Evolutionary conservation across 805 yeast genomes (phyloP).

Genomic region (Schwanniomyces sp.): DNA sequence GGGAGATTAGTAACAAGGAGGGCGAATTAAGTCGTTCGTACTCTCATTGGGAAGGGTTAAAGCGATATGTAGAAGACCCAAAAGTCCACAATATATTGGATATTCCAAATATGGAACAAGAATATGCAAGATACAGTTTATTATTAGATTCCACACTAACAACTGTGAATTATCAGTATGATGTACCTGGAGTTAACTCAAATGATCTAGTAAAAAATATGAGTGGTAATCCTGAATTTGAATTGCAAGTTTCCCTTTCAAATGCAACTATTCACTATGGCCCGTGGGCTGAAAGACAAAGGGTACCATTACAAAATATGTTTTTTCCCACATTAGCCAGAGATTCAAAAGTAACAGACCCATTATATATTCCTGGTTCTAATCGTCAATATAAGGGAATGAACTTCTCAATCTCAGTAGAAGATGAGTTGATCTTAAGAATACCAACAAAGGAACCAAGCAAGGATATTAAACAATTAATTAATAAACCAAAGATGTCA

Average conservation of each 20-base stretch:
- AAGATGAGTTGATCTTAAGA: conserved; percentile 67
- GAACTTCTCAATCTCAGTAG: conserved; percentile 52
- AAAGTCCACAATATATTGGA: conserved; percentile 15
- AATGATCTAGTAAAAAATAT: conserved; percentile 9
- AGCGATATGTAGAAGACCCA: conserved; percentile 51
- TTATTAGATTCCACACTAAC: conserved; percentile 61
- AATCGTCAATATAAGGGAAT: conserved; percentile 58
- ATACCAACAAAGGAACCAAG: conserved; percentile 84
- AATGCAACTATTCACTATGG: conserved; percentile 79
- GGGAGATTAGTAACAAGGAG: conserved; percentile 3
- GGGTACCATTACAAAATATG: conserved; percentile 60
- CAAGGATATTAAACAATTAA: conserved; percentile 51
- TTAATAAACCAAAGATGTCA: conserved; percentile 10
- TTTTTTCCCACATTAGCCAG: conserved; percentile 68
- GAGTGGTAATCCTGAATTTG: conserved; percentile 36
- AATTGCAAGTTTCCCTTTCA: conserved; percentile 57
- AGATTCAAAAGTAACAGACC: conserved; percentile 43
- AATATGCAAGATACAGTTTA: conserved; percentile 80
- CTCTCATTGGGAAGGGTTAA: conserved; percentile 72
- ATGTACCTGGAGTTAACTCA: conserved; percentile 56
- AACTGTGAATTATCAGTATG: conserved; percentile 63
- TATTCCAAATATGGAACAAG: conserved; percentile 47
- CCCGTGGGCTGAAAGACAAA: conserved; percentile 93
- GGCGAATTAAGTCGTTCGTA: conserved; percentile 4
- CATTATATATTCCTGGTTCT: conserved; percentile 44